Base-by-base conservation (phyloP, 352 stramenopile species). In the Poterioochromonas sp. region DNA sequence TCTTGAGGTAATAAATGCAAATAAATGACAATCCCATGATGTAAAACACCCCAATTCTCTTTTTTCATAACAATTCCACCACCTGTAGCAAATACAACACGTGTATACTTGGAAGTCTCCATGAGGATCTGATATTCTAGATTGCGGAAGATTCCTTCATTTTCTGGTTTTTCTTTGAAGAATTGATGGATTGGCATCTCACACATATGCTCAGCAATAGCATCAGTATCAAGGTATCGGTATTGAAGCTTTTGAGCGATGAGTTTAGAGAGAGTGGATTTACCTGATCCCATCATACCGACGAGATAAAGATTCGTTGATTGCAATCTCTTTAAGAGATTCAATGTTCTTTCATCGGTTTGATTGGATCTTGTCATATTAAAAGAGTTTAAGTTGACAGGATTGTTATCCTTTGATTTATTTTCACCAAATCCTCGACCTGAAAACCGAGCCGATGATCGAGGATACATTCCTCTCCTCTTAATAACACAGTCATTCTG, bases 221-320 rank as follows among this genome's bases (percentile, higher is more conserved):
- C 51, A 40, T 78, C 71, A 44, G 51, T 78, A 29, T 78, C 71
- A 34, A 68, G 22, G 71, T 8, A 69, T 44, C 51, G 44, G 70
- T 78, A 78, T 8, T 35, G 3, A 2, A 78, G 29, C 26, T 54
- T 58, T 26, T 53, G 1, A 39, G 41, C 20, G 3, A 74, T 11
- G 5, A 39, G 1, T 12, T 78, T 54, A 34, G 20, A 40, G 8
- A 78, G 8, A 3, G 43, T 47, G 3, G 49, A 39, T 35, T 78
- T 78, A 35, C 71, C 71, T 49, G 26, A 68, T 8, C 71, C 71
- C 71, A 78, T 78, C 71, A 78, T 78, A 22, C 71, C 71, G 1
- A 78, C 47, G 2, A 78, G 20, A 54, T 78, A 78, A 11, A 78
- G 8, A 69, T 40, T 39, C 8, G 51, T 63, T 11, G 20, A 15